Evolutionary conservation across 768 basidiomycete genomes (phyloP).

Genomic region (Suillus tomentosus): DNA sequence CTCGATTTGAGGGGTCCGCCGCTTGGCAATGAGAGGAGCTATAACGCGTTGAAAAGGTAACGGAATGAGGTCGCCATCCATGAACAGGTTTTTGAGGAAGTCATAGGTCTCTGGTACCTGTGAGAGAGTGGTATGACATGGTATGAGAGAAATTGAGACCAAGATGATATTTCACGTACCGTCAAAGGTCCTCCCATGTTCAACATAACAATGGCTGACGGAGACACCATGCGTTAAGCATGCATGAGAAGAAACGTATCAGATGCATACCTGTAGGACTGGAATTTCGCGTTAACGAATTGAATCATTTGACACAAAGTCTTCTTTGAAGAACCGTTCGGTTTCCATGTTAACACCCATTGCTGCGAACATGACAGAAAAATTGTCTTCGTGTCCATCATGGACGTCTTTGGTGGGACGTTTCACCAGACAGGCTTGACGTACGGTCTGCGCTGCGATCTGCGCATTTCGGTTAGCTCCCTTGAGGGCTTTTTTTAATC

Average conservation of each 20-base stretch:
- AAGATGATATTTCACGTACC: constrained; percentile 45
- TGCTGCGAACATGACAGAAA: constrained; percentile 98
- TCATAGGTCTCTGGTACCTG: constrained; percentile 91
- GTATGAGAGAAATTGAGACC: constrained; percentile 10
- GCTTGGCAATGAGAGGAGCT: constrained; percentile 85
- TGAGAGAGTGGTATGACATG: neutral
- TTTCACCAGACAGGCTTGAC: constrained; percentile 97
- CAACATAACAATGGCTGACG: constrained; percentile 86
- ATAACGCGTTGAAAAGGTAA: constrained; percentile 87
- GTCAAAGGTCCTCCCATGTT: constrained; percentile 99
- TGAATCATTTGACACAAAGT: constrained; percentile 82
- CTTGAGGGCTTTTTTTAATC: neutral
- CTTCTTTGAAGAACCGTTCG: constrained; percentile 98
- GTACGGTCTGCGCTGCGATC: constrained; percentile 99
- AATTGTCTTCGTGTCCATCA: constrained; percentile 99
- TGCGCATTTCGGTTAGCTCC: constrained; percentile 32
- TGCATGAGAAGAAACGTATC: constrained; percentile 12
- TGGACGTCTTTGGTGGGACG: constrained; percentile 96
- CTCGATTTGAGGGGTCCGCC: constrained; percentile 92
- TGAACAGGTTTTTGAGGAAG: constrained; percentile 91
- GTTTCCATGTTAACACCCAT: constrained; percentile 99
- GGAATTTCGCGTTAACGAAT: constrained; percentile 18
- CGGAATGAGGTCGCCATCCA: constrained; percentile 92
- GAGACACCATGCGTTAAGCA: constrained; percentile 25
- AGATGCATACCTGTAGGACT: constrained; percentile 62